Base-by-base conservation (phyloP, 805 yeast species). In the Pichia manshurica region DNA sequence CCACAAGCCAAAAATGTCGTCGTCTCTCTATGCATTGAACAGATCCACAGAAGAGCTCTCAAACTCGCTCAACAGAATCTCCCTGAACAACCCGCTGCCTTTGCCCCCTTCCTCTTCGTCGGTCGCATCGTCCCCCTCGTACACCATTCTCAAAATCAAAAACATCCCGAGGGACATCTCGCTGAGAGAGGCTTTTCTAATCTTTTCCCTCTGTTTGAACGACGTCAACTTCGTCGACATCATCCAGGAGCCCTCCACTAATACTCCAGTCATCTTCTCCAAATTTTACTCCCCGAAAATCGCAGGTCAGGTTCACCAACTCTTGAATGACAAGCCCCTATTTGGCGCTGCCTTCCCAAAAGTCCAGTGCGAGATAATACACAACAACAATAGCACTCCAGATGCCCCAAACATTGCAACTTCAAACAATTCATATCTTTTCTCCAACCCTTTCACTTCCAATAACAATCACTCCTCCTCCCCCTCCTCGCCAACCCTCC, bases 121-220 rank as follows among this genome's bases (percentile, higher is more conserved):
- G 10, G 38, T n/a, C 33, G 4, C 42, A 4, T 33, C 50, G 16
- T 32, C 13, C 31, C 9, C 49, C 25, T 22, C 31, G 20, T 44
- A 29, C 4, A 21, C 46, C 5, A 48, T 60, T 22, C 51, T 80
- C 39, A 71, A 68, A 51, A 59, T 84, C 44, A 69, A 70, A 54
- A 82, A 82, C 57, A 59, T 82, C 12, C 93, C 95, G 8, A 55
- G 65, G 4, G 88, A 85, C 64, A 68, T 84, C 25, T 63, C 85
- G 2, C 54, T 72, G 32, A 74, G 93, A 61, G 95, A 85, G 62
- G 81, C 86, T 2, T 70, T 75, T 42, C 70, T 82, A 15, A 72
- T 85, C 7, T 85, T 85, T 60, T 75, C 91, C 5, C 66, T 85
- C 46, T 85, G 87, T n/a, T 66, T 71, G 52, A 87, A 82, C 55